These are phyloP conservation scores for Irpex sp. DNA, from an alignment of 1,284 basidiomycete genomes.

Conservation along the genomic window DNA sequence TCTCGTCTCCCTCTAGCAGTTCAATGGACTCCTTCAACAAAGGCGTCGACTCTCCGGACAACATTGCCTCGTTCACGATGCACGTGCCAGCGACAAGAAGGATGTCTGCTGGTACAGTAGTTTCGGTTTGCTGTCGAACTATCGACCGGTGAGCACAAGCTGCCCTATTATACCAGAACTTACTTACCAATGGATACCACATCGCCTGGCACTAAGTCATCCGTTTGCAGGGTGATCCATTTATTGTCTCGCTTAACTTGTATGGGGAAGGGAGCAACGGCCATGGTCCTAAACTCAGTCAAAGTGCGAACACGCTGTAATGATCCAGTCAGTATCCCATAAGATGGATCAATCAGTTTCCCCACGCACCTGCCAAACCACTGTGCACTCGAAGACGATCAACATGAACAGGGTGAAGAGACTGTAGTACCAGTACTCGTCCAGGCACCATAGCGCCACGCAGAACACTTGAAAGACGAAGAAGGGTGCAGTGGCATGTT, in stretches of 20 bases:
- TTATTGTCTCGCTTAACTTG: slow-evolving; percentile 75
- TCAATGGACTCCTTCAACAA: slow-evolving; percentile 91
- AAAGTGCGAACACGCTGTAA: slow-evolving; percentile 80
- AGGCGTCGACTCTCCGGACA: slow-evolving; percentile 94
- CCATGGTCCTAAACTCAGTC: slow-evolving; percentile 95
- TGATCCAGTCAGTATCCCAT: not conserved
- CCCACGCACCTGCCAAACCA: slow-evolving; percentile 84
- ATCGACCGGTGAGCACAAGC: slow-evolving; percentile 5
- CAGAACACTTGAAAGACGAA: slow-evolving; percentile 97
- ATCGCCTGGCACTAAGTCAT: slow-evolving; percentile 87
- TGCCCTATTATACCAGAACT: not conserved
- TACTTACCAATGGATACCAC: slow-evolving; percentile 73
- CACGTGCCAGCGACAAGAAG: slow-evolving; percentile 85
- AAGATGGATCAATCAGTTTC: no score
- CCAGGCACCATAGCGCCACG: slow-evolving; percentile 91
- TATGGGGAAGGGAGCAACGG: slow-evolving; percentile 84
- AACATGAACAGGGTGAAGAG: slow-evolving; percentile 97
- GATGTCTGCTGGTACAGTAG: slow-evolving; percentile 87
- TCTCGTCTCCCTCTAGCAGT: slow-evolving; percentile 72
- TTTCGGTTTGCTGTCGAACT: slow-evolving; percentile 80
- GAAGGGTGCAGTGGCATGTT: slow-evolving; percentile 93
- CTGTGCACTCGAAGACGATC: slow-evolving; percentile 94
- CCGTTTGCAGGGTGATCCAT: slow-evolving; percentile 79
- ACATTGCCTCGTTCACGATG: slow-evolving; percentile 97
- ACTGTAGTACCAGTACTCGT: slow-evolving; percentile 98